Conservation (phyloP, 768 basidiomycete species). For the Rhodotorula kratochvilovae region DNA sequence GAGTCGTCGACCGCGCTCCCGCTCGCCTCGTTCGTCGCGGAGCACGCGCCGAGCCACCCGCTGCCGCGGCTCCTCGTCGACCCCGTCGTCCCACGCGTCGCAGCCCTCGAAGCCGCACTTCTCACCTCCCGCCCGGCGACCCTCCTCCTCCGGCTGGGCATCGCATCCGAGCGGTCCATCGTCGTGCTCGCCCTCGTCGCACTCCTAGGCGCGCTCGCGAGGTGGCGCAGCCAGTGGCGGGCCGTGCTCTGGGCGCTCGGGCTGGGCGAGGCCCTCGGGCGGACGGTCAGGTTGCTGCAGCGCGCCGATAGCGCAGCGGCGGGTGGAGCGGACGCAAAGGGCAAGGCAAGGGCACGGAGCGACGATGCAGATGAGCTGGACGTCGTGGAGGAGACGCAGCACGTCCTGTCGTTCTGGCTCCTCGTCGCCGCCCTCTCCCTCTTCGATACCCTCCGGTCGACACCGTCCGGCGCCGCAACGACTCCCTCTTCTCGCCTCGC, state of each 20-base stretch:
- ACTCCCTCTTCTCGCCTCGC: not conserved
- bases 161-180: slow-evolving; percentile 8
- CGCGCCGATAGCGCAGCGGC: not conserved
- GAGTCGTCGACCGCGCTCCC: slow-evolving; percentile 4
- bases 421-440: slow-evolving; percentile 16
- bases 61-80: slow-evolving; percentile 13
- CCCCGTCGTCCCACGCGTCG: slow-evolving; percentile 5
- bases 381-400: not conserved
- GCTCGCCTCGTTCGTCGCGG: not conserved
- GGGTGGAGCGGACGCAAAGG: not conserved
- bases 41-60: slow-evolving; percentile 1
- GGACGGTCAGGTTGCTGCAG: slow-evolving; percentile 11
- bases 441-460: slow-evolving; percentile 5
- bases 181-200: not conserved
- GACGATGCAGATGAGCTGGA: not conserved
- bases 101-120: not conserved
- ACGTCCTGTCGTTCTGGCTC: slow-evolving; percentile 24
- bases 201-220: not conserved
- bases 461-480: not conserved
- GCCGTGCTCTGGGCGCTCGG: slow-evolving; percentile 6
- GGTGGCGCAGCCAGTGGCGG: slow-evolving; percentile 23
- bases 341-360: not conserved
- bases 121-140: slow-evolving; percentile 4
- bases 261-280: slow-evolving; percentile 12
- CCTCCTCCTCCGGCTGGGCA: slow-evolving; percentile 1